Percentiles rank a stretch among this genome's conserved stretches.
Evolutionary conservation across 1,139 yeast genomes (phyloP).

Genomic region (Geotrichum histeridarum): DNA sequence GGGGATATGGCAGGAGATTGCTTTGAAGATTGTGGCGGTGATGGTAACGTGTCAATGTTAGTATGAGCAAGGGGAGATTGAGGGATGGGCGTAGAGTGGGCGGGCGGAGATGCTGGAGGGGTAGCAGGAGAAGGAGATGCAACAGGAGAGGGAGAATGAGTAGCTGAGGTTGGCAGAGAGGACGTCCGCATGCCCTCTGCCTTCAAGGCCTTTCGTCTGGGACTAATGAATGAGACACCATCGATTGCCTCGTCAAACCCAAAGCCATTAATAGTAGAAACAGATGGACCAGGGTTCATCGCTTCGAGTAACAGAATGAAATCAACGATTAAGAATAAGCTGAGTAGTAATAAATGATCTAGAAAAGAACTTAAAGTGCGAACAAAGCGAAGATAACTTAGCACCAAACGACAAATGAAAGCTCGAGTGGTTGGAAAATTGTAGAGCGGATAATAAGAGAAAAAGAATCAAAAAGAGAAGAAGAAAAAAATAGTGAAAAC

Average conservation of each 20-base stretch:
- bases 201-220: background rate
- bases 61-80: constrained; percentile 1
- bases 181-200: constrained; percentile 4
- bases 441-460: too few species aligned
- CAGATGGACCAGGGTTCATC: background rate
- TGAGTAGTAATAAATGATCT: background rate
- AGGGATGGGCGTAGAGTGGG: background rate
- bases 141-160: constrained; percentile 11
- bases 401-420: too few species aligned
- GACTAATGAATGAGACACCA: constrained; percentile 15
- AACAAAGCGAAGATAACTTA: too few species aligned
- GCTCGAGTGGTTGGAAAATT: too few species aligned
- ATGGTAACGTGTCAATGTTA: background rate
- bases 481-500: background rate
- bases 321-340: background rate
- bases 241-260: constrained; percentile 14
- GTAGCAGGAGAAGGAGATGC: constrained; percentile 21
- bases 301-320: background rate
- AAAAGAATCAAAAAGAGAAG: background rate
- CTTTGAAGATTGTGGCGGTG: constrained; percentile 3
- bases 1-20: constrained; percentile 3
- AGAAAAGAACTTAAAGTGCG: background rate
- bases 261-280: background rate
- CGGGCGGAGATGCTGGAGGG: constrained; percentile 23
- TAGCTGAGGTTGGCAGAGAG: constrained; percentile 5